phyloP scores from a whole-genome alignment of 73 alveolate species.

The Stentor roeselii region DNA sequence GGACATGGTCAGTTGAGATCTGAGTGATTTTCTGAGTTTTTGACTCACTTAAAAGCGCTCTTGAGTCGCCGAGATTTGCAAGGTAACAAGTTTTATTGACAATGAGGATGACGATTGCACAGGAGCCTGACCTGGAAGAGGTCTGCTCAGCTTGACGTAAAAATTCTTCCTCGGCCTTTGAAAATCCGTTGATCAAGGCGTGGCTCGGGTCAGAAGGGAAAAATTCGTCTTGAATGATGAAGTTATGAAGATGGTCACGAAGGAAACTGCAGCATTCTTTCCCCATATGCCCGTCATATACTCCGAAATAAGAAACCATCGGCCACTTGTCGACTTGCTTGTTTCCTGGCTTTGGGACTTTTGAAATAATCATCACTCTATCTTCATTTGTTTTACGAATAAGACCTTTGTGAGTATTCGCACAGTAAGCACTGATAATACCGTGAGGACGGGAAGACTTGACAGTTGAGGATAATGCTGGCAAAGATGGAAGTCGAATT shows the following conservation, averaged over 20 bases:
- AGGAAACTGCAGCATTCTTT: conserved; percentile 92
- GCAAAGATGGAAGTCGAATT: background rate
- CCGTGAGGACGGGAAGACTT: background rate
- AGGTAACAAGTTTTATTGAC: conserved; percentile 51
- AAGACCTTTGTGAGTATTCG: conserved; percentile 94
- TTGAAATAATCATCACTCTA: conserved; percentile 88
- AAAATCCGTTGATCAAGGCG: conserved; percentile 91
- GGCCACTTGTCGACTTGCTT: conserved; percentile 78
- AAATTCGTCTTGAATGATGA: conserved; percentile 60
- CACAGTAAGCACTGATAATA: conserved; percentile 74
- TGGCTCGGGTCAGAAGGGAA: conserved; percentile 80
- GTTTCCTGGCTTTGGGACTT: conserved; percentile 65
- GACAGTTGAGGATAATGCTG: background rate
- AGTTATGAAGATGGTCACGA: conserved; percentile 89
- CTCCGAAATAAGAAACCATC: conserved; percentile 92
- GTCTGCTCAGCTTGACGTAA: conserved; percentile 68
- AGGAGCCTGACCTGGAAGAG: conserved; percentile 65
- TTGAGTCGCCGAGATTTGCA: conserved; percentile 95
- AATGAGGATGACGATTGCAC: conserved; percentile 23
- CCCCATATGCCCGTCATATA: conserved; percentile 99
- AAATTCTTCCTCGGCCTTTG: conserved; percentile 86
- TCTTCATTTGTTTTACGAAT: conserved; percentile 94
- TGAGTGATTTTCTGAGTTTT: conserved; percentile 56
- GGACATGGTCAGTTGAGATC: conserved; percentile 93
- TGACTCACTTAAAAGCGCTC: conserved; percentile 78